Evolutionary conservation across 176 grass and related monocot genomes (phyloP).

Genomic region (Oryza coarctata): DNA sequence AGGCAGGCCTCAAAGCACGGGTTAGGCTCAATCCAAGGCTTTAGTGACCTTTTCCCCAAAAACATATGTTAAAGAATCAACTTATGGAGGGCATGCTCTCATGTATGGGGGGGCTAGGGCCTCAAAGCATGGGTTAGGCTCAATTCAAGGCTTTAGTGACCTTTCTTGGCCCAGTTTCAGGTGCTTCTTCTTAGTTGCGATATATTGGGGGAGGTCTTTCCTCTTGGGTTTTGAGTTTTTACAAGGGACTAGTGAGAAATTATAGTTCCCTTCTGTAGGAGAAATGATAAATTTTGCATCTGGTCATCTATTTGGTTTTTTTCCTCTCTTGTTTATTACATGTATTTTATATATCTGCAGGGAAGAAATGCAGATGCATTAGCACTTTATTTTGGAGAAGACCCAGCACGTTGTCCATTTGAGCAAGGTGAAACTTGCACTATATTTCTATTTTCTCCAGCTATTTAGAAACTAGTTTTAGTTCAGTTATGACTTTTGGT

Average conservation of each 20-base stretch:
- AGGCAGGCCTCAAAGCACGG: no score
- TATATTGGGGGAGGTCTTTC: no score
- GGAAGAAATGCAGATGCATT: constrained; percentile 97
- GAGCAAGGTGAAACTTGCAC: constrained; percentile 74
- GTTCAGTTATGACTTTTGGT: neutral
- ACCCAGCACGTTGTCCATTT: constrained; percentile 84
- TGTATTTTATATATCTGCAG: constrained; percentile 42
- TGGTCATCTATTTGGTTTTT: neutral
- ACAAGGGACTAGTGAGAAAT: neutral
- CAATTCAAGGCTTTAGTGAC: no score
- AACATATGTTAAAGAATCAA: no score
- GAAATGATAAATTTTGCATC: constrained; percentile 9
- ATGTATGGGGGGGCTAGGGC: no score
- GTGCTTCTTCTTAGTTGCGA: no score
- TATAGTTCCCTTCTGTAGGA: neutral
- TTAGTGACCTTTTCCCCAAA: no score
- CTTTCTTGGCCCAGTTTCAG: no score
- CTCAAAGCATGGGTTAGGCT: no score
- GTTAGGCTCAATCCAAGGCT: no score
- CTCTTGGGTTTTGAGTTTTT: no score
- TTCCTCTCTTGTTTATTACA: neutral
- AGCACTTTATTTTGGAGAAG: constrained; percentile 99
- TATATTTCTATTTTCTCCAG: constrained; percentile 16
- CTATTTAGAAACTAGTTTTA: constrained; percentile 17
- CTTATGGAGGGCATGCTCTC: no score